phyloP scores from a whole-genome alignment of 768 basidiomycete genomes.

The Mycena kentingensis region DNA sequence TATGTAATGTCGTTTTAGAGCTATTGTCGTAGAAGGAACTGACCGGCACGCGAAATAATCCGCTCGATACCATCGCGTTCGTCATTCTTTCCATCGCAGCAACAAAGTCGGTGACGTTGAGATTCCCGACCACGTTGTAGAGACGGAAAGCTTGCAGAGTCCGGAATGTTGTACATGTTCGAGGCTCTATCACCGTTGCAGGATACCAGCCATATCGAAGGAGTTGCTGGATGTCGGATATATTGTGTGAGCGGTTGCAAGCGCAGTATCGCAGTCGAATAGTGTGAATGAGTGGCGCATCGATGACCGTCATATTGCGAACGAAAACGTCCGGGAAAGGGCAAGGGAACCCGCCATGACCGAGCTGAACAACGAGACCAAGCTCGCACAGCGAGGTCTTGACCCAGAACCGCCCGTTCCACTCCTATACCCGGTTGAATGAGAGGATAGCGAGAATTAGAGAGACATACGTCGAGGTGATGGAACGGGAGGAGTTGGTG shows the following conservation, averaged over 20 bases:
- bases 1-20: background rate
- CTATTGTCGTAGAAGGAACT: background rate
- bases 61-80: background rate
- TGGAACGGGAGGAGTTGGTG: conserved; percentile 1
- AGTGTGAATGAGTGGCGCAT: background rate
- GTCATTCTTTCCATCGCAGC: background rate
- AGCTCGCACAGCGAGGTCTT: background rate
- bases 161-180: background rate
- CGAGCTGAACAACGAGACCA: conserved; percentile 7
- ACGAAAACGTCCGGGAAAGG: background rate
- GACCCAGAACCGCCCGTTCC: conserved; percentile 10
- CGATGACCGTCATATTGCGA: conserved; percentile 2
- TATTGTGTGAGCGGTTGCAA: background rate
- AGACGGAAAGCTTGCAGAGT: background rate
- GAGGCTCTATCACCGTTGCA: background rate
- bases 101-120: too few species aligned
- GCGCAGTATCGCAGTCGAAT: background rate
- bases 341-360: conserved; percentile 10
- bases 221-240: background rate
- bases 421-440: background rate
- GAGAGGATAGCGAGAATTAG: background rate
- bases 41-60: background rate
- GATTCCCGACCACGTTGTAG: background rate
- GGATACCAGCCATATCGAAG: conserved; percentile 8
- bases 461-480: background rate